A percentile compares a stretch with the other conserved stretches of the same genome.
Evolutionary conservation across 768 basidiomycete species (phyloP).

Genomic region (Lentinula guzmanii): DNA sequence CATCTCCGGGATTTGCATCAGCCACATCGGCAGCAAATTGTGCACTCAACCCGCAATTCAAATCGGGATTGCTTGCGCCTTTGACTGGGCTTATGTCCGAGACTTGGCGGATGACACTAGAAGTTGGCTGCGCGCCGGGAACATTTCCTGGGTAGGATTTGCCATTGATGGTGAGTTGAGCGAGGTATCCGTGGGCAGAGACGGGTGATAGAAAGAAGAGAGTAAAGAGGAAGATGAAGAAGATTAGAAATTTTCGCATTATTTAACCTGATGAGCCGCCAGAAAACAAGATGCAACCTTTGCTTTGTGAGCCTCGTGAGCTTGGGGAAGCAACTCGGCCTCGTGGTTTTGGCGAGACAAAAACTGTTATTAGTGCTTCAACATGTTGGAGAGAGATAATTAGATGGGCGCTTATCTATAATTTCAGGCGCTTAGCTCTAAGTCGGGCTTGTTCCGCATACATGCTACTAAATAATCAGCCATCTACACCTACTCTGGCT

Average conservation of each 20-base stretch:
- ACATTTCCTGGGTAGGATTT: constrained; percentile 6
- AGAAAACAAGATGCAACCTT: neutral
- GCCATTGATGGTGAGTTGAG: neutral
- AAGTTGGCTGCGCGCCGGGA: constrained; percentile 13
- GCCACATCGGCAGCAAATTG: constrained; percentile 34
- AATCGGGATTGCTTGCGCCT: constrained; percentile 31
- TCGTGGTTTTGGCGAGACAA: neutral
- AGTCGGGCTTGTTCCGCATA: too few species aligned
- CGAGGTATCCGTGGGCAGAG: constrained; percentile 8
- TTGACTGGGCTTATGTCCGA: constrained; percentile 37
- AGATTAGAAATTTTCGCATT: neutral
- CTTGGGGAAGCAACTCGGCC: neutral
- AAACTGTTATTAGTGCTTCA: neutral
- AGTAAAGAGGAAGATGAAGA: neutral
- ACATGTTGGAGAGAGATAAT: neutral
- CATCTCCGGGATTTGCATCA: constrained; percentile 37
- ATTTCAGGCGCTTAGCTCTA: neutral
- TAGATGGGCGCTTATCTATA: neutral
- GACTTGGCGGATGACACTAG: constrained; percentile 39
- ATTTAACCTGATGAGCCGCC: neutral
- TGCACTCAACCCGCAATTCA: constrained; percentile 41
- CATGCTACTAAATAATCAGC: too few species aligned
- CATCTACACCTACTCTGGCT: too few species aligned
- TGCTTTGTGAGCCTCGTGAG: neutral
- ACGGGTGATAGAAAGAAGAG: neutral